Evolutionary conservation across 805 yeast species (phyloP).

Genomic region (Nadsonia fulvescens): DNA sequence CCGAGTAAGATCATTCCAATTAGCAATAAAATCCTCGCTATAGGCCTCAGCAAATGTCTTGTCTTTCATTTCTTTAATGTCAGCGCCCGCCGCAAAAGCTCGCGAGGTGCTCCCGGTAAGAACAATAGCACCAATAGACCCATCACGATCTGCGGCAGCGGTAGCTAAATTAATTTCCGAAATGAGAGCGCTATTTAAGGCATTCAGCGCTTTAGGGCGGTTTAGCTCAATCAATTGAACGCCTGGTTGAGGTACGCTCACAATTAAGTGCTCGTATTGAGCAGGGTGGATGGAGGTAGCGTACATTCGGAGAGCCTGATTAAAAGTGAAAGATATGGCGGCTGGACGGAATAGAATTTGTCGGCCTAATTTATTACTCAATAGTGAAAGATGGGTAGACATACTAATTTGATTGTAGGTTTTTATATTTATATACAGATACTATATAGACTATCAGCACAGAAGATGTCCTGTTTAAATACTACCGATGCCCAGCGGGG

Average conservation of each 20-base stretch:
- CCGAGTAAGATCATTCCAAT: conserved; percentile 23
- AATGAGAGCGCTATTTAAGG: conserved; percentile 22
- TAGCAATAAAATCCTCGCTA: conserved; percentile 20
- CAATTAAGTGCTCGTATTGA: conserved; percentile 21
- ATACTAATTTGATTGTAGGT: no score
- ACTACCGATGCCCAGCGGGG: no score
- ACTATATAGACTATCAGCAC: no score
- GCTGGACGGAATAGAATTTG: no score
- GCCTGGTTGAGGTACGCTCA: conserved; percentile 22
- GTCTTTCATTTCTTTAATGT: conserved; percentile 31
- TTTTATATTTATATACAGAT: no score
- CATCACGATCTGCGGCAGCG: conserved; percentile 20
- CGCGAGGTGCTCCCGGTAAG: conserved; percentile 27
- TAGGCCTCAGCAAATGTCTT: conserved; percentile 21
- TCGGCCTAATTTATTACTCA: no score
- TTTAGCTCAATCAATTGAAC: conserved; percentile 23
- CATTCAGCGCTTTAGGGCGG: conserved; percentile 29
- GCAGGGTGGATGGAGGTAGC: conserved; percentile 5
- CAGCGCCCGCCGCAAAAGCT: conserved; percentile 41
- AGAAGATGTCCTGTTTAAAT: no score
- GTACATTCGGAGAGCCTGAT: neutral
- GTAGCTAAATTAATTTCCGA: conserved; percentile 23
- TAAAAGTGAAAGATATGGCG: no score
- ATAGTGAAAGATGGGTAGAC: no score
- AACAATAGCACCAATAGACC: conserved; percentile 27